Conservation (phyloP, 495 filamentous ascomycete genomes). For the Penicillium atrosanguineum region DNA sequence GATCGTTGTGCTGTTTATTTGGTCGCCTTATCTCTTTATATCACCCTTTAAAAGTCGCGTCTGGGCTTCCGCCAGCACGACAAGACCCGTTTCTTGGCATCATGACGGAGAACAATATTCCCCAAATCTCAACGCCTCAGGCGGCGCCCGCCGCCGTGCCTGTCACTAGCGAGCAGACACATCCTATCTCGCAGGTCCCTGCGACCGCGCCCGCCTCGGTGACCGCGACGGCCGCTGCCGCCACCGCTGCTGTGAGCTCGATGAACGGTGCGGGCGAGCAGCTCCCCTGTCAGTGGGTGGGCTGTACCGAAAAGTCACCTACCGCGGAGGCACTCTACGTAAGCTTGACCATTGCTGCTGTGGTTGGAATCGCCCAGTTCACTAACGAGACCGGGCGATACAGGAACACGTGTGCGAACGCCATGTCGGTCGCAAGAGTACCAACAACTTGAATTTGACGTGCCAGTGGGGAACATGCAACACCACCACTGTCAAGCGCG, state of each 20-base stretch:
- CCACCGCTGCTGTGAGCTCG: conserved; percentile 43
- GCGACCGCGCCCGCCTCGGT: conserved; percentile 29
- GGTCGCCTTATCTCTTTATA: background rate
- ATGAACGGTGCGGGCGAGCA: conserved; percentile 51
- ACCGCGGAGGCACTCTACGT: conserved; percentile 88
- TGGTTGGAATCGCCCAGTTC: background rate
- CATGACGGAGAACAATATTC: conserved; percentile 26
- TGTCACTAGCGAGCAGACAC: conserved; percentile 22
- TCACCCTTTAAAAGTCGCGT: conserved; percentile 8
- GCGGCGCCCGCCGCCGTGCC: conserved; percentile 29
- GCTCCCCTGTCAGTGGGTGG: conserved; percentile 81
- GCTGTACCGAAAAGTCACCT: conserved; percentile 76
- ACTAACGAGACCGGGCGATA: background rate
- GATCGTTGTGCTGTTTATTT: background rate
- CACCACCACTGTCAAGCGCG: conserved; percentile 96
- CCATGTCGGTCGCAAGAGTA: conserved; percentile 97
- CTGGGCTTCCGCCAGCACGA: conserved; percentile 25
- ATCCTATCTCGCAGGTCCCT: conserved; percentile 19
- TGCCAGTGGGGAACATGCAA: conserved; percentile 97
- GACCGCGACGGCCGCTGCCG: conserved; percentile 38
- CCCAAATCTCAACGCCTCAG: conserved; percentile 21
- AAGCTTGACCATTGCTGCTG: conserved; percentile 37
- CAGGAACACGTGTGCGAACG: conserved; percentile 98
- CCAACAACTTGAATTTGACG: conserved; percentile 95
- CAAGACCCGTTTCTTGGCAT: conserved; percentile 30